Evolutionary conservation across 768 basidiomycete species (phyloP).

Genomic region (Suillus sp.): DNA sequence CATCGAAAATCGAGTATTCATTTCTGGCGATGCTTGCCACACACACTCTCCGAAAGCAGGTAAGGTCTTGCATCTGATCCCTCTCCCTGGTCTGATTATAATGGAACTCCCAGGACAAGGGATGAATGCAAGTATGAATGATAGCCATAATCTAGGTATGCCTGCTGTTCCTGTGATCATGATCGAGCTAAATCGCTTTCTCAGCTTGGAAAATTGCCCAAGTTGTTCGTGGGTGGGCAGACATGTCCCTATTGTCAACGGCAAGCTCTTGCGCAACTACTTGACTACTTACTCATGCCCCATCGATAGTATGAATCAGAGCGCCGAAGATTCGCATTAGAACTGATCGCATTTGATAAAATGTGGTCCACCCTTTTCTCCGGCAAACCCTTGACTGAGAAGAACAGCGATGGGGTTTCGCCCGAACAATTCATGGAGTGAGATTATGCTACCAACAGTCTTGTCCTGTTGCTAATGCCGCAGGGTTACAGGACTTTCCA

Average conservation of each 20-base stretch:
- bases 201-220: slow-evolving; percentile 54
- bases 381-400: slow-evolving; percentile 46
- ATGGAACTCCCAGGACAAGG: slow-evolving; percentile 46
- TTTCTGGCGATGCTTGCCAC: slow-evolving; percentile 58
- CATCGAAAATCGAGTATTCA: slow-evolving; percentile 50
- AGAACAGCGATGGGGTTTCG: slow-evolving; percentile 38
- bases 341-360: slow-evolving; percentile 56
- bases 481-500: slow-evolving; percentile 41
- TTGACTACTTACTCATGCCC: not conserved
- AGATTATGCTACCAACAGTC: slow-evolving; percentile 13
- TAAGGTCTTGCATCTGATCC: slow-evolving; percentile 12
- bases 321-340: slow-evolving; percentile 53
- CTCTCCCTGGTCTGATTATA: slow-evolving; percentile 11
- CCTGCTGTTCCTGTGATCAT: not conserved
- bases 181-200: slow-evolving; percentile 2
- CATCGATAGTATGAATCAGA: slow-evolving; percentile 52
- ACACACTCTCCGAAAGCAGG: slow-evolving; percentile 48
- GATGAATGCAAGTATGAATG: slow-evolving; percentile 57
- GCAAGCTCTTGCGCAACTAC: slow-evolving; percentile 28
- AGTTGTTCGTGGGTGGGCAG: slow-evolving; percentile 50
- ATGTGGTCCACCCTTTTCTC: slow-evolving; percentile 53
- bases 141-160: slow-evolving; percentile 51
- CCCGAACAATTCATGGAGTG: slow-evolving; percentile 49
- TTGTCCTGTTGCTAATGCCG: not conserved
- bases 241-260: slow-evolving; percentile 46